phyloP scores from a whole-genome alignment of 306 rosid genomes.

The Pyrus bretschneideri region DNA sequence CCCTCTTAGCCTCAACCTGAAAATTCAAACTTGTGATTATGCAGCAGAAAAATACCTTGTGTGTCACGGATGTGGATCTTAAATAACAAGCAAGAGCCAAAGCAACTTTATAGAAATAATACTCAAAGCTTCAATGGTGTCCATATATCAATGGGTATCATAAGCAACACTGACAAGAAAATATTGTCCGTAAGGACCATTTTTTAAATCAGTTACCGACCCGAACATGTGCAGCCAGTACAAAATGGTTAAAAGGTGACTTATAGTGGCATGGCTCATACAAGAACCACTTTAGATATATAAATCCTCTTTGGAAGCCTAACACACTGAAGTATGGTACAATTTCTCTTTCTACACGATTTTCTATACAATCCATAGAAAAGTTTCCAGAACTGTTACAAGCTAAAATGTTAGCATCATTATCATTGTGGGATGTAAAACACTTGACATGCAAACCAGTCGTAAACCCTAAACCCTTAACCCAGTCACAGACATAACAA shows the following conservation, averaged over 20 bases:
- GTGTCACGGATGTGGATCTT: neutral
- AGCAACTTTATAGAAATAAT: neutral
- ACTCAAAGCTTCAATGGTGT: neutral
- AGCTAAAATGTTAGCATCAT: neutral
- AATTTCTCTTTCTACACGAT: too few species aligned
- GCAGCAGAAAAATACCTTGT: neutral
- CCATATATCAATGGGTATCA: neutral
- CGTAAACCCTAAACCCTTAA: neutral
- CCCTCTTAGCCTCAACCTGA: conserved; percentile 98
- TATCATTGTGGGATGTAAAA: neutral
- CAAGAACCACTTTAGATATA: neutral
- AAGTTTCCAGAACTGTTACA: neutral
- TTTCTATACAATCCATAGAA: neutral
- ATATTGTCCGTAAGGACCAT: neutral
- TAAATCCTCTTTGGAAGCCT: too few species aligned
- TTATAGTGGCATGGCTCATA: neutral
- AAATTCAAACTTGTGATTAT: conserved; percentile 18
- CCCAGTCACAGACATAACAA: neutral
- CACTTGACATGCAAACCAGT: neutral
- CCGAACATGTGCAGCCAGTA: neutral
- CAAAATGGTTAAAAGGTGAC: neutral
- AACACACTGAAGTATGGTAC: too few species aligned
- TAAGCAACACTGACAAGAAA: neutral
- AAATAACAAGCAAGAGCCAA: neutral
- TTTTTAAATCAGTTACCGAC: neutral